Evolutionary conservation across 352 stramenopile genomes (phyloP).

Genomic region (Saprolegnia parasitica): DNA sequence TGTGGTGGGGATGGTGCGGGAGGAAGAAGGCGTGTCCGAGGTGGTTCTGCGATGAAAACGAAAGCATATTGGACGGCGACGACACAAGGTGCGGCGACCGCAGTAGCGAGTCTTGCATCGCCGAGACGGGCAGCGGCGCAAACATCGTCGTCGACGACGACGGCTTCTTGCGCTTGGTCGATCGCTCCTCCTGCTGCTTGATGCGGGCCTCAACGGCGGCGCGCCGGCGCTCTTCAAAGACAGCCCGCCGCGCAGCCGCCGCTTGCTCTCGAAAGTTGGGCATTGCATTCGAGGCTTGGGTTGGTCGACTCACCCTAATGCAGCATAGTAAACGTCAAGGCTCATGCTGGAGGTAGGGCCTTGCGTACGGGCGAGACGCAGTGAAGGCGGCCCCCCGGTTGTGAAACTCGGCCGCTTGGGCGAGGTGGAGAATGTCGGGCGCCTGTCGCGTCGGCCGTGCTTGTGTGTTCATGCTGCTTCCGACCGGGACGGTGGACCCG

Average conservation of each 20-base stretch:
- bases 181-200: constrained; percentile 9
- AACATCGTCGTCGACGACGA: neutral
- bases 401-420: constrained; percentile 4
- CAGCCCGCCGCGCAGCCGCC: neutral
- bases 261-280: constrained; percentile 16
- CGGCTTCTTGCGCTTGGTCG: constrained; percentile 5
- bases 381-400: neutral
- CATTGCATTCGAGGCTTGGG: neutral
- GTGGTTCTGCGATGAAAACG: neutral
- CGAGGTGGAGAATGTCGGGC: neutral
- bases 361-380: neutral
- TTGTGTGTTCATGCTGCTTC: constrained; percentile 5
- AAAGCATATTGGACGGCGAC: neutral
- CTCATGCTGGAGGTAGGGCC: too few relatives aligned
- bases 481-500: neutral
- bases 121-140: neutral
- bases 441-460: neutral
- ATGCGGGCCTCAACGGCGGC: constrained; percentile 5
- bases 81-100: constrained; percentile 8
- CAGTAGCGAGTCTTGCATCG: neutral
- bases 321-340: too few relatives aligned
- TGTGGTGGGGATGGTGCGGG: neutral
- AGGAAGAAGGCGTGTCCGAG: neutral
- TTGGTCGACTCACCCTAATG: neutral
- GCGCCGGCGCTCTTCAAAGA: constrained; percentile 9